These are phyloP conservation scores for Hanseniaspora lachancei DNA, from an alignment of 805 yeast species.

Conservation along the genomic window DNA sequence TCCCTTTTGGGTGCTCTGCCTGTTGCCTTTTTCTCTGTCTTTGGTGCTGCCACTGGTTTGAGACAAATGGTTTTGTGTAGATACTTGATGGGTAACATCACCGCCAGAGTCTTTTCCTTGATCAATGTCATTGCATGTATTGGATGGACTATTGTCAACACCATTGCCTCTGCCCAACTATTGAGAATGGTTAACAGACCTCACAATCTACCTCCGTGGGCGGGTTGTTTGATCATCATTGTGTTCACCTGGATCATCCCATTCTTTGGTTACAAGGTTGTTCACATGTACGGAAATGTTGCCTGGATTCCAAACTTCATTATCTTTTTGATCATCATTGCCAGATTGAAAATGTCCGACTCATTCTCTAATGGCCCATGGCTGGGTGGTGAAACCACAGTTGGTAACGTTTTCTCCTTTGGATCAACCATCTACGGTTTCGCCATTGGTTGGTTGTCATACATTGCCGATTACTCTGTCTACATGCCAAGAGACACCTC, in stretches of 20 bases:
- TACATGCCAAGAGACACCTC: constrained; percentile 61
- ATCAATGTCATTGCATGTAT: constrained; percentile 74
- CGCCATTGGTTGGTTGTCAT: constrained; percentile 93
- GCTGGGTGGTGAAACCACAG: constrained; percentile 48
- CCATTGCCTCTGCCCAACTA: constrained; percentile 77
- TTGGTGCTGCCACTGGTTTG: constrained; percentile 75
- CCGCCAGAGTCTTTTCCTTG: constrained; percentile 62
- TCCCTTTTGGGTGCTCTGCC: constrained; percentile 57
- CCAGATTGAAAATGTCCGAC: constrained; percentile 53
- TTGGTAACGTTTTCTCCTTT: constrained; percentile 65
- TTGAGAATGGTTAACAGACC: constrained; percentile 54
- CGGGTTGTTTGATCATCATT: constrained; percentile 65
- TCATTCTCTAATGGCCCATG: constrained; percentile 45
- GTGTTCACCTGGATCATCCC: constrained; percentile 59
- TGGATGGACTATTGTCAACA: constrained; percentile 91
- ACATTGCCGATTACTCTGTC: constrained; percentile 82
- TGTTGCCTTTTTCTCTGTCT: constrained; percentile 68
- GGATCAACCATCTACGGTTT: constrained; percentile 78
- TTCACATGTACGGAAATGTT: constrained; percentile 71
- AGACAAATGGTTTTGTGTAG: constrained; percentile 77
- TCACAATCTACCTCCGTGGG: constrained; percentile 68
- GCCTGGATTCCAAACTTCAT: constrained; percentile 74
- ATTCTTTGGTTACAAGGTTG: constrained; percentile 70
- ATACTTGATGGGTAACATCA: constrained; percentile 60
- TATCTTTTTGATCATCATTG: constrained; percentile 64